Evolutionary conservation across 441 rosid species (phyloP).

Genomic region (Populus trichocarpa): DNA sequence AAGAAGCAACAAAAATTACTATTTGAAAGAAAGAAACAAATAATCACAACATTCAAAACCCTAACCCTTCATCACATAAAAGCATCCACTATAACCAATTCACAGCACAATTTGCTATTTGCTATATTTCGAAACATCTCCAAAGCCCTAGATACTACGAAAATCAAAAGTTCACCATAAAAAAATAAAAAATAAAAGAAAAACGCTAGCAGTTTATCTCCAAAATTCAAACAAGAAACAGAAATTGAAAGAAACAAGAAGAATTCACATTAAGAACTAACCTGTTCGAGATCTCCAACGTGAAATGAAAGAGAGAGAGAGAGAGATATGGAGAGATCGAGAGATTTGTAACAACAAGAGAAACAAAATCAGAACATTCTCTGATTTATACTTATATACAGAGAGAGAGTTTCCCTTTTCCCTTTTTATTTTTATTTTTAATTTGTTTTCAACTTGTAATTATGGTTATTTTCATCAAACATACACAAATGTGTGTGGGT

Average conservation of each 20-base stretch:
- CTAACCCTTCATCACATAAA: background rate
- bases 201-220: background rate
- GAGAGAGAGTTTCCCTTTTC: background rate
- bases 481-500: background rate
- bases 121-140: background rate
- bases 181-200: background rate
- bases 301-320: background rate
- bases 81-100: background rate
- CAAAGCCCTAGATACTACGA: background rate
- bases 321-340: background rate
- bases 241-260: background rate
- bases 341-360: background rate
- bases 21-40: background rate
- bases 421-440: too few species aligned
- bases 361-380: slow-evolving; percentile 6
- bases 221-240: background rate
- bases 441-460: background rate
- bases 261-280: background rate
- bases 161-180: background rate
- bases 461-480: background rate
- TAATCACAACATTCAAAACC: background rate
- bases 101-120: background rate
- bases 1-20: background rate
- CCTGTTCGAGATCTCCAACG: background rate
- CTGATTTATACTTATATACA: background rate